Conservation (phyloP, 2,329 filamentous ascomycete species). For the Apiospora saccharicola region DNA sequence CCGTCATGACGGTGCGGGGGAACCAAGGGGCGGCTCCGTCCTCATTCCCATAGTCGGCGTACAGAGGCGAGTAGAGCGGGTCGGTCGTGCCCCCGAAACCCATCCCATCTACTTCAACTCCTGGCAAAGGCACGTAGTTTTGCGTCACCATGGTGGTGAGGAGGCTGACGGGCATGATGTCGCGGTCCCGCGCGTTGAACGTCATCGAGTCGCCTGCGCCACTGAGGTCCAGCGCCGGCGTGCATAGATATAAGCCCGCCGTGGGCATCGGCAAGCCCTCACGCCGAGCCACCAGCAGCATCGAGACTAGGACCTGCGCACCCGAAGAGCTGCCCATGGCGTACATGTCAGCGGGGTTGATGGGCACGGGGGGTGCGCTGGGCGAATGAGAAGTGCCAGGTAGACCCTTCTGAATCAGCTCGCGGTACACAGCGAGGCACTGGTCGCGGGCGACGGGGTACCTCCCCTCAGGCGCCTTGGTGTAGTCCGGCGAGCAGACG, state of each 20-base stretch:
- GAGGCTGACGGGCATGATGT: slow-evolving; percentile 1
- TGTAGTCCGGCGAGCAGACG: slow-evolving; percentile 13
- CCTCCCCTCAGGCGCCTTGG: neutral
- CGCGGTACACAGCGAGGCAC: slow-evolving; percentile 15
- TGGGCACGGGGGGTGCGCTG: too few species aligned
- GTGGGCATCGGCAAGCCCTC: neutral
- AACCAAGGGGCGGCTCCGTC: too few species aligned
- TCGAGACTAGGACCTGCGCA: neutral
- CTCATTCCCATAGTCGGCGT: too few species aligned
- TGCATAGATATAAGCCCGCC: neutral
- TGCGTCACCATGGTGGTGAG: neutral
- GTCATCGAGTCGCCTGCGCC: neutral
- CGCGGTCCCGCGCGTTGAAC: slow-evolving; percentile 1
- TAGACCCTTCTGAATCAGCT: neutral
- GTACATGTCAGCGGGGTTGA: neutral
- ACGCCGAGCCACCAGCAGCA: slow-evolving; percentile 8
- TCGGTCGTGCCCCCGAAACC: neutral
- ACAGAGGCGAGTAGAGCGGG: slow-evolving; percentile 5
- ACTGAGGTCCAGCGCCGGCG: slow-evolving; percentile 13
- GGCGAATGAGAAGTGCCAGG: too few species aligned
- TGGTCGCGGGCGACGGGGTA: slow-evolving; percentile 15
- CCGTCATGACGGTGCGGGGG: slow-evolving; percentile 17
- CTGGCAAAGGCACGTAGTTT: neutral
- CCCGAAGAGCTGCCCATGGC: slow-evolving; percentile 16
- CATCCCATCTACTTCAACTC: neutral